These are phyloP conservation scores for Eucalyptus cladocalyx DNA, from an alignment of 345 rosid genomes.

Conservation along the genomic window DNA sequence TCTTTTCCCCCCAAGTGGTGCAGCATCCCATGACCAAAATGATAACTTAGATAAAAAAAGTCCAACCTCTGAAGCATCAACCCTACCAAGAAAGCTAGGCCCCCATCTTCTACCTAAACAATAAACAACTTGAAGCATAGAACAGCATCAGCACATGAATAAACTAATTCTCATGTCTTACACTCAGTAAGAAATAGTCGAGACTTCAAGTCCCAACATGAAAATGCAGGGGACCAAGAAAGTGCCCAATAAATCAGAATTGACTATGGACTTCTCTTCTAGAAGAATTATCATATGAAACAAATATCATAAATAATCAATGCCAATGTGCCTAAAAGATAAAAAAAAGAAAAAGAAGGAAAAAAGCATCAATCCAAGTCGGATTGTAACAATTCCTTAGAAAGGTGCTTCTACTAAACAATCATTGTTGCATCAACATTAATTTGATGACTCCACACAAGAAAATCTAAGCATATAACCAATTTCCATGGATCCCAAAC, in stretches of 20 bases:
- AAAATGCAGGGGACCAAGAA: too few species aligned
- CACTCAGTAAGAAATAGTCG: neutral
- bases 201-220: neutral
- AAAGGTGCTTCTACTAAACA: neutral
- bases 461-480: neutral
- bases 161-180: neutral
- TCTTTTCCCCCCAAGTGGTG: neutral
- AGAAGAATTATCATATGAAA: neutral
- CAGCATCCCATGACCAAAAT: neutral
- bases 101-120: constrained; percentile 96
- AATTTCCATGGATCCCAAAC: neutral
- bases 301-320: neutral
- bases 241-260: neutral
- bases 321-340: neutral
- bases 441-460: neutral
- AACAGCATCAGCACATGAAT: neutral
- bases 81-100: constrained; percentile 88
- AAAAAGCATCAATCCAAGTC: neutral
- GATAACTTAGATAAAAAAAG: neutral
- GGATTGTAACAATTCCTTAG: neutral
- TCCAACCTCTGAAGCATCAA: constrained; percentile 68
- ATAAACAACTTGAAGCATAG: constrained; percentile 28
- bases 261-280: neutral
- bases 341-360: neutral
- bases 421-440: neutral